Base-by-base conservation (phyloP, 2,329 filamentous ascomycete species). In the Nigrospora sphaerica region DNA sequence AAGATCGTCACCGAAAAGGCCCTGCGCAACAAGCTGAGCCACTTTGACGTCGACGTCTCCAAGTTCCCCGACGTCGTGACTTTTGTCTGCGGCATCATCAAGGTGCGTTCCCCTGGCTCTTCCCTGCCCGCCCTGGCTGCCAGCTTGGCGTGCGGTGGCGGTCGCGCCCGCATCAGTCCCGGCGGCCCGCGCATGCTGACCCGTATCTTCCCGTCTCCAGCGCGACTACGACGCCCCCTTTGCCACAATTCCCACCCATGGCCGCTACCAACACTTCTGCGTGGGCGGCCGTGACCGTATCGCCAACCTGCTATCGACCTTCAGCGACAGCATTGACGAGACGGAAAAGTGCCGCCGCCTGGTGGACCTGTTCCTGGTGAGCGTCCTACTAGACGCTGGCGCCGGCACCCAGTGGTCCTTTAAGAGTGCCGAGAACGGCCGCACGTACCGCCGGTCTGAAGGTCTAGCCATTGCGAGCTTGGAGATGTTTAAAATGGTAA, bases 81-180 rank as follows among this genome's bases (percentile, higher is more conserved):
- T 39, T 95, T 95, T 63, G 86, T 95, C 11, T 84, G 92, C n/a
- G 84, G 86, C 36, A 92, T 96, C 53, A 95, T 96, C 72, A 95
- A 95, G 85, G 90, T 91, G 71, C 54, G 75, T 59, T 14, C 12
- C 14, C 6, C 11, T 23, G 4, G 36, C 4, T 39, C 37, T 19
- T n/a, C 23, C 28, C 4, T 17, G 18, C 10, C 6, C 18, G 2
- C 17, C 17, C 17, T 39, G 12, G 33, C 33, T 11, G 33, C 11
- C 11, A 34, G 33, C n/a, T n/a, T n/a, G n/a, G n/a, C n/a, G n/a
- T n/a, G n/a, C n/a, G n/a, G n/a, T n/a, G n/a, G n/a, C n/a, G n/a
- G n/a, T n/a, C n/a, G n/a, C n/a, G n/a, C n/a, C 12, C 33, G 10
- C 12, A 11, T 11, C 19, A 23, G 7, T 23, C 4, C 19, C 19